phyloP scores from a whole-genome alignment of 176 grass and related monocot genomes.

The Oryza glumipatula region DNA sequence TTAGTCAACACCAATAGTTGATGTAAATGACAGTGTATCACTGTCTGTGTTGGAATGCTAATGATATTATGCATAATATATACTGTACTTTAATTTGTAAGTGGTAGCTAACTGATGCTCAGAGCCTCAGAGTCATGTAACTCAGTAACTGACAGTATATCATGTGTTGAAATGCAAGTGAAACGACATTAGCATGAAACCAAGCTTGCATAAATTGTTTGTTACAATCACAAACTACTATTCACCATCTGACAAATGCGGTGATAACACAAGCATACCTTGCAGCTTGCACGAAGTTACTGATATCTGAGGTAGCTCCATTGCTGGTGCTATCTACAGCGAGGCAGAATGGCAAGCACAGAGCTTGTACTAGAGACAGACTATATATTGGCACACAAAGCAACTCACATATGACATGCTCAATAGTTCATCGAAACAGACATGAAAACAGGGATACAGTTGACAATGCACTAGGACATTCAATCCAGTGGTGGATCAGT shows the following conservation, averaged over 20 bases:
- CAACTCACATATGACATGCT: slow-evolving; percentile 13
- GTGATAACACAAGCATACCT: slow-evolving; percentile 36
- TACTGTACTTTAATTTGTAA: neutral
- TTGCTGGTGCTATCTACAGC: neutral
- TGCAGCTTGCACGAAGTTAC: slow-evolving; percentile 31
- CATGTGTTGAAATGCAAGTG: slow-evolving; percentile 3
- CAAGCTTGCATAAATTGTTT: slow-evolving; percentile 9
- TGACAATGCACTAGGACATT: slow-evolving; percentile 35
- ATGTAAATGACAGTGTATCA: neutral
- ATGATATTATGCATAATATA: neutral
- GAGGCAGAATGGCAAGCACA: neutral
- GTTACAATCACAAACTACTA: neutral
- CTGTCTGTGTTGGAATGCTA: neutral
- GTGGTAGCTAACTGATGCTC: slow-evolving; percentile 19
- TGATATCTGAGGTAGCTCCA: slow-evolving; percentile 5
- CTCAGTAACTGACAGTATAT: neutral
- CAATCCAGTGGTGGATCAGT: slow-evolving; percentile 19
- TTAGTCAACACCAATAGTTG: neutral
- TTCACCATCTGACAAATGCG: slow-evolving; percentile 16
- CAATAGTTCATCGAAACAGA: slow-evolving; percentile 36
- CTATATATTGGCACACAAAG: slow-evolving; percentile 22
- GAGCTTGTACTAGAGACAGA: neutral
- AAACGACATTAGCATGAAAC: slow-evolving; percentile 4
- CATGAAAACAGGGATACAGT: slow-evolving; percentile 30
- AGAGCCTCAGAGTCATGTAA: slow-evolving; percentile 5